Evolutionary conservation across 805 yeast genomes (phyloP), one percentile per base, ranked within the genome.

Genomic region (Starmerella davenportii): DNA sequence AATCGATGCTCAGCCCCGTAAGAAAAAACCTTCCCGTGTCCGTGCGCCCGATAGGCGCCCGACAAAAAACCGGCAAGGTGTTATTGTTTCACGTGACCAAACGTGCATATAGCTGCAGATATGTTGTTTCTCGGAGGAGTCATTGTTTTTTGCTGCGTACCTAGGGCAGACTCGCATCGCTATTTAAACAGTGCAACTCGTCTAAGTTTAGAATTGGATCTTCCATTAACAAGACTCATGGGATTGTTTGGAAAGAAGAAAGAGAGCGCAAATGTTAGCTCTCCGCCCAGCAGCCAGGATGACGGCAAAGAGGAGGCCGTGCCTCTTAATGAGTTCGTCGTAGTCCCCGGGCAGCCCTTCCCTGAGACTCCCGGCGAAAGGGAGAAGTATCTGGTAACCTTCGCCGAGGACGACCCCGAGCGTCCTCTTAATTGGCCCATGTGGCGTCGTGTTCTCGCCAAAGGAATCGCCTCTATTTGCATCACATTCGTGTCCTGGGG

Each of bases 351-450:
- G 8, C 13, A 31, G 34, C 44, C 50, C 2, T 42, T 46, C 34
- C 50, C 50, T 2, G 24, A 34, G 4, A 42, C 44, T 7, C 50
- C 50, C 7, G 48, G 40, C 2, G 37, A 38, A 25, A 47, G 43
- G 17, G 47, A 39, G 4, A 35, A 32, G 11, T 51, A 35, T 37
- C 38, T 45, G 13, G 51, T 48, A 3, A 30, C 51, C 1, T 50
- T 48, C 29, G 61, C 61, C 11, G 65, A 59, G 4, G 65, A 64
- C 37, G 78, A 72, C 48, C 68, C 72, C 1, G 72, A 67, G 41
- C 56, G 66, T 42, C 79, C 79, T 1, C 47, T 57, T 23, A 71
- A 72, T 48, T 72, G 78, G 76, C 61, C 72, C 0, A 31, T 55
- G 4, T 16, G 35, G 29, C 47, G 53, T 13, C 49, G 49, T 17